These are phyloP conservation scores for Sarocladium strictum DNA, from an alignment of 2,329 filamentous ascomycete species.

Conservation along the genomic window DNA sequence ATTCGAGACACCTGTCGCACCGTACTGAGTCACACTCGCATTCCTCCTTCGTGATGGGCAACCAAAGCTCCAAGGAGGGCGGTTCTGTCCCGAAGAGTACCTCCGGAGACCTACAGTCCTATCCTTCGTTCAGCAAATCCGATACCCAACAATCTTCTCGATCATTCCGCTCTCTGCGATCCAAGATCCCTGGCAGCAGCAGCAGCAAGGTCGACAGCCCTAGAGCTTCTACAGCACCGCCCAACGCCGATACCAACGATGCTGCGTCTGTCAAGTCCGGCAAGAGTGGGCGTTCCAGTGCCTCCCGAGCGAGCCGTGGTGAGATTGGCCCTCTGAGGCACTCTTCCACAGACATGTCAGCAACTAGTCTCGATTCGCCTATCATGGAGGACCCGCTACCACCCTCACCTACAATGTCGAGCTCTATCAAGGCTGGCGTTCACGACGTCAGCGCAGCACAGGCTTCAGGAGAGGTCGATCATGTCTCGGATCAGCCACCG, in stretches of 20 bases:
- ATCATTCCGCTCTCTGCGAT: constrained; percentile 77
- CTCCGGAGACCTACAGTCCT: constrained; percentile 62
- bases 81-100: constrained; percentile 43
- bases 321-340: constrained; percentile 36
- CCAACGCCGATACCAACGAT: constrained; percentile 58
- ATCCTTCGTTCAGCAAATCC: constrained; percentile 85
- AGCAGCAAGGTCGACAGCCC: constrained; percentile 68
- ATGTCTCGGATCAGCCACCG: constrained; percentile 86
- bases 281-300: constrained; percentile 49
- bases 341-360: constrained; percentile 29
- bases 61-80: constrained; percentile 62
- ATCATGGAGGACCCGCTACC: constrained; percentile 54
- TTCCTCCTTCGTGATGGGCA: constrained; percentile 54
- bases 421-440: constrained; percentile 65
- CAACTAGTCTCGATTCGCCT: constrained; percentile 33
- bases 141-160: constrained; percentile 90
- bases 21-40: background rate
- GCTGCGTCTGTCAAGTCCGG: constrained; percentile 68
- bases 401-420: constrained; percentile 81
- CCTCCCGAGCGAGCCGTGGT: constrained; percentile 38
- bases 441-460: constrained; percentile 77
- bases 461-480: constrained; percentile 83
- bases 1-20: constrained; percentile 22
- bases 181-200: constrained; percentile 74
- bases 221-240: constrained; percentile 59